Evolutionary conservation across 2,329 filamentous ascomycete genomes (phyloP).

Genomic region (Nigrospora sphaerica): DNA sequence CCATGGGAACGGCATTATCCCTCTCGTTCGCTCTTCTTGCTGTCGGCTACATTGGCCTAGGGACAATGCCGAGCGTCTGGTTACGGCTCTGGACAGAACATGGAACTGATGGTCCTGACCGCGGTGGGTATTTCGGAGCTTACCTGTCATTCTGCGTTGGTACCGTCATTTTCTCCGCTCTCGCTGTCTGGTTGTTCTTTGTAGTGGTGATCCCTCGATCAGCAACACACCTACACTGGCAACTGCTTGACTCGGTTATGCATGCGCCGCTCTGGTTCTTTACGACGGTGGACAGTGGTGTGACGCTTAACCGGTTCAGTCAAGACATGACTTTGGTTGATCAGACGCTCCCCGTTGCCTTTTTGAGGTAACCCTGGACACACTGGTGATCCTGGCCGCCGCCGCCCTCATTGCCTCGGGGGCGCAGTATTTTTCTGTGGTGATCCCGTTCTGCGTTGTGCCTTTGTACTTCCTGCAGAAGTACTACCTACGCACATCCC

Average conservation of each 20-base stretch:
- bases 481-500: constrained; percentile 1
- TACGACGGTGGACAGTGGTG: not conserved
- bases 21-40: not conserved
- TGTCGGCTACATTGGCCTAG: not conserved
- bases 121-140: not conserved
- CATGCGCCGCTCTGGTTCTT: not conserved
- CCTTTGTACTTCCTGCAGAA: constrained; percentile 1
- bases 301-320: not conserved
- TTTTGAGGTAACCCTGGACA: not conserved
- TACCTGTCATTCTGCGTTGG: not conserved
- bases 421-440: not conserved
- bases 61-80: not conserved
- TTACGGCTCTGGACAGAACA: not conserved
- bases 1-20: not conserved
- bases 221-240: not conserved
- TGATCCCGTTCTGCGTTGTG: not conserved
- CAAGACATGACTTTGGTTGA: not conserved
- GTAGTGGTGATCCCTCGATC: not conserved
- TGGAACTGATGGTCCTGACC: not conserved
- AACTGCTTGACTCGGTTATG: not conserved
- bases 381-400: not conserved
- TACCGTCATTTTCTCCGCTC: not conserved
- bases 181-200: not conserved
- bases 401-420: constrained; percentile 1
- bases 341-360: not conserved